Conservation (phyloP, 495 filamentous ascomycete genomes). For the Tetracladium marchalianum region DNA sequence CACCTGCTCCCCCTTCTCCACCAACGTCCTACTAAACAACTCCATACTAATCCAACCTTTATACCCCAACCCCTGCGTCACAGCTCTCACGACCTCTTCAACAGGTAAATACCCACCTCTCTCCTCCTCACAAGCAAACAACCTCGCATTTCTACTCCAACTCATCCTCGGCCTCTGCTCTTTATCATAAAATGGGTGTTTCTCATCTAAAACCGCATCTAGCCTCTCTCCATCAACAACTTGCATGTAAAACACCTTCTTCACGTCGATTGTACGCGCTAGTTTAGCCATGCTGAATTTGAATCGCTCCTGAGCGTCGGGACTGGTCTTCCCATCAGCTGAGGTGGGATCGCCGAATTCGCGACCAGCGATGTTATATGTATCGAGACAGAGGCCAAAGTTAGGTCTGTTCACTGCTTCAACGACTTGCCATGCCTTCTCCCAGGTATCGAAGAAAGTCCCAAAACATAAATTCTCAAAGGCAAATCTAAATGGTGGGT, state of each 20-base stretch:
- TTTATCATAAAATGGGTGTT: constrained; percentile 52
- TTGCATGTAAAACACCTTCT: constrained; percentile 73
- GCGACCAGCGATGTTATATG: constrained; percentile 69
- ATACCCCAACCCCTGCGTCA: constrained; percentile 45
- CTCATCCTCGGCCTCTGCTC: constrained; percentile 63
- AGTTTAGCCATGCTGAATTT: constrained; percentile 47
- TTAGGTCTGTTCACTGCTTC: constrained; percentile 52
- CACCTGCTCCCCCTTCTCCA: constrained; percentile 37
- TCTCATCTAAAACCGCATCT: constrained; percentile 42
- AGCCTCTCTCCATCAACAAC: constrained; percentile 67
- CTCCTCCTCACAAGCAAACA: constrained; percentile 66
- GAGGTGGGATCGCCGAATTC: constrained; percentile 69
- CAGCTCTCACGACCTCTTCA: constrained; percentile 46
- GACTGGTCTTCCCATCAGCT: constrained; percentile 36
- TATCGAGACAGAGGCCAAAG: constrained; percentile 75
- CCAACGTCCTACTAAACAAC: constrained; percentile 61
- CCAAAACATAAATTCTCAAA: constrained; percentile 87
- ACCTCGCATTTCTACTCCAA: constrained; percentile 68
- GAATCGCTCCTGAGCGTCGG: constrained; percentile 48
- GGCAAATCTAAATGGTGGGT: constrained; percentile 51
- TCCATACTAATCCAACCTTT: constrained; percentile 74
- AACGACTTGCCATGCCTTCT: constrained; percentile 59
- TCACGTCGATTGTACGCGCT: constrained; percentile 43
- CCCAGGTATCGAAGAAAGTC: constrained; percentile 60
- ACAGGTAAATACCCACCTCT: constrained; percentile 66